Percentiles rank a stretch among this genome's conserved stretches.
Evolutionary conservation across 441 rosid genomes (phyloP).

Genomic region (Eugenia klotzschiana): DNA sequence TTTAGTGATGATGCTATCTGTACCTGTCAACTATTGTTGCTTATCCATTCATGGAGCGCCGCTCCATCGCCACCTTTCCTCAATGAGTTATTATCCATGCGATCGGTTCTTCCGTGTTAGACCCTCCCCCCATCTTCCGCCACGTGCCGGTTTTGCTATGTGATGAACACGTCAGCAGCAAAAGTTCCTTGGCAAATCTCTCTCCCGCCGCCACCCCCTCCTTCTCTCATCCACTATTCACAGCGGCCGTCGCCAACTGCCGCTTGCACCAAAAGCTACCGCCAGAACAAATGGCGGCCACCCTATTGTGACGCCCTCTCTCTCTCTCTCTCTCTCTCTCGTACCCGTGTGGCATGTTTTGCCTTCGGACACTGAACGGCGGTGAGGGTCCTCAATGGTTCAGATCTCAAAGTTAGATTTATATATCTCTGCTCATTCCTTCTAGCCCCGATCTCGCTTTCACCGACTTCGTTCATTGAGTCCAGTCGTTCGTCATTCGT

Average conservation of each 20-base stretch:
- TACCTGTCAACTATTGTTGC: not conserved
- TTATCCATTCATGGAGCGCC: not conserved
- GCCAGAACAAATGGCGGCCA: not conserved
- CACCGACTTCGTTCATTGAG: not conserved
- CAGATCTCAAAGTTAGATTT: not conserved
- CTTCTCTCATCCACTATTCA: not conserved
- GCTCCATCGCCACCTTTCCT: not conserved
- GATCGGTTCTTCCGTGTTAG: not conserved
- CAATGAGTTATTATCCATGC: not conserved
- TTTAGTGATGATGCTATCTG: not conserved
- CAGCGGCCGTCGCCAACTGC: not conserved
- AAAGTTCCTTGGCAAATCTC: not conserved
- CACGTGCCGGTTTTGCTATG: not conserved
- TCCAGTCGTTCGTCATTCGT: not conserved
- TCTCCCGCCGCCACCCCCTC: not conserved
- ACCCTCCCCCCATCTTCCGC: not conserved
- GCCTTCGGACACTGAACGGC: not conserved
- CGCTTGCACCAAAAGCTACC: not conserved
- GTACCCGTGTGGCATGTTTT: not conserved
- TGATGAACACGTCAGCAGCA: not conserved
- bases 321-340: not conserved
- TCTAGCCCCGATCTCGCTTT: not conserved
- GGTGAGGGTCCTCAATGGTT: not conserved
- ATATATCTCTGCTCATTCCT: no score
- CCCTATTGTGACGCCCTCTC: not conserved